A percentile compares a stretch with the other conserved stretches of the same genome.
phyloP scores from a whole-genome alignment of 768 basidiomycete genomes.

The Steccherinum ochraceum region DNA sequence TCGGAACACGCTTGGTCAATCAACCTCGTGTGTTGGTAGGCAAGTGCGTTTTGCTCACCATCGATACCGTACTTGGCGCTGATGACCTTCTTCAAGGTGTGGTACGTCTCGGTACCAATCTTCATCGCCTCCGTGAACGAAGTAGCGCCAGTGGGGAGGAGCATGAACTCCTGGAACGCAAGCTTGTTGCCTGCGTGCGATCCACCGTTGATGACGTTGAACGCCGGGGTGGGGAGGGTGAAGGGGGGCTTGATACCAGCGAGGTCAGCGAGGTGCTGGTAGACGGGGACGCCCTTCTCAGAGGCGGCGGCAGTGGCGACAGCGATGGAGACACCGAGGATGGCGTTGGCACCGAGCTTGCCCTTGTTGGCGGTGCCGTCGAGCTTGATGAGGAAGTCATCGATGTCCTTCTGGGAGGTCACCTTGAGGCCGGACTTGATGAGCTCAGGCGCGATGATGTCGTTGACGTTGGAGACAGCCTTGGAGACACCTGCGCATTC shows the following conservation, averaged over 20 bases:
- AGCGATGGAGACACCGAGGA: constrained; percentile 97
- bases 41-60: constrained; percentile 45
- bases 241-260: constrained; percentile 94
- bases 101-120: constrained; percentile 97
- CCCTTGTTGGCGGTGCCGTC: constrained; percentile 99
- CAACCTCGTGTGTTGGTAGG: too few species aligned
- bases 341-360: constrained; percentile 98
- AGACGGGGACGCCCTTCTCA: constrained; percentile 92
- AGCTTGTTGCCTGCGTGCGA: constrained; percentile 99
- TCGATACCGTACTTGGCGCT: constrained; percentile 98
- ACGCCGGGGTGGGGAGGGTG: constrained; percentile 85
- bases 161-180: constrained; percentile 99
- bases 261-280: constrained; percentile 93
- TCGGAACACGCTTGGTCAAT: constrained; percentile 14
- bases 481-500: constrained; percentile 78
- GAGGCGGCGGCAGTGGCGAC: constrained; percentile 89
- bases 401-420: constrained; percentile 90
- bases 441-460: constrained; percentile 81
- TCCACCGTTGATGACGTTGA: constrained; percentile 99
- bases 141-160: constrained; percentile 88
- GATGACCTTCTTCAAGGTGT: constrained; percentile 98
- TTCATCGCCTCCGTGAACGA: constrained; percentile 97
- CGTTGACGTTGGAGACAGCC: constrained; percentile 93
- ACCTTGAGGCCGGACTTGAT: constrained; percentile 80
- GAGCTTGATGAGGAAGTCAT: constrained; percentile 96